These are phyloP conservation scores for Alloteropsis semialata DNA, from an alignment of 176 grass and related monocot genomes.

Conservation along the genomic window DNA sequence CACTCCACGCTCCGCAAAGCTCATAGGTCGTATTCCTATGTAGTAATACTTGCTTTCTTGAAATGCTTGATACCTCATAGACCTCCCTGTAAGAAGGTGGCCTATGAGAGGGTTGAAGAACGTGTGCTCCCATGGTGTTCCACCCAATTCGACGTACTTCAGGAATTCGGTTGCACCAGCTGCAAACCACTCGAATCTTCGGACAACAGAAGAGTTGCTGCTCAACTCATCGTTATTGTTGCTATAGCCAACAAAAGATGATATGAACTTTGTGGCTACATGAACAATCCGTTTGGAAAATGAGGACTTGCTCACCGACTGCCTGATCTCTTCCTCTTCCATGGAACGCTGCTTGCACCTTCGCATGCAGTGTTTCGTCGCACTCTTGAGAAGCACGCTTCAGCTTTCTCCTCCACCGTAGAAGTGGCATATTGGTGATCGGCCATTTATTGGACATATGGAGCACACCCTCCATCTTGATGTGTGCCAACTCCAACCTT, in stretches of 20 bases:
- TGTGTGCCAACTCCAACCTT: neutral
- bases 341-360: neutral
- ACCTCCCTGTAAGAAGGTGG: slow-evolving; percentile 6
- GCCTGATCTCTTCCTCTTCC: neutral
- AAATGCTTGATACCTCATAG: neutral
- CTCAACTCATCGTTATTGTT: neutral
- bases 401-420: neutral
- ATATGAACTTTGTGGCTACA: neutral
- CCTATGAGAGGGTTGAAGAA: slow-evolving; percentile 11
- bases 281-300: neutral
- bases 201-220: neutral
- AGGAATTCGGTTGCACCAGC: neutral
- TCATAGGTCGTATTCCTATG: neutral
- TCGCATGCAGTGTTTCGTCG: neutral
- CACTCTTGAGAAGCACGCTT: neutral
- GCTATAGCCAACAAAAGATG: neutral
- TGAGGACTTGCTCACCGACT: neutral
- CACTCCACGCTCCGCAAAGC: neutral
- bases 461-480: neutral
- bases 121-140: neutral
- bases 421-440: neutral
- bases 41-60: neutral
- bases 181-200: slow-evolving; percentile 5
- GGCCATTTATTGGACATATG: neutral
- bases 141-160: neutral